Evolutionary conservation across 768 basidiomycete genomes (phyloP).

Genomic region (Hericium alpestre): DNA sequence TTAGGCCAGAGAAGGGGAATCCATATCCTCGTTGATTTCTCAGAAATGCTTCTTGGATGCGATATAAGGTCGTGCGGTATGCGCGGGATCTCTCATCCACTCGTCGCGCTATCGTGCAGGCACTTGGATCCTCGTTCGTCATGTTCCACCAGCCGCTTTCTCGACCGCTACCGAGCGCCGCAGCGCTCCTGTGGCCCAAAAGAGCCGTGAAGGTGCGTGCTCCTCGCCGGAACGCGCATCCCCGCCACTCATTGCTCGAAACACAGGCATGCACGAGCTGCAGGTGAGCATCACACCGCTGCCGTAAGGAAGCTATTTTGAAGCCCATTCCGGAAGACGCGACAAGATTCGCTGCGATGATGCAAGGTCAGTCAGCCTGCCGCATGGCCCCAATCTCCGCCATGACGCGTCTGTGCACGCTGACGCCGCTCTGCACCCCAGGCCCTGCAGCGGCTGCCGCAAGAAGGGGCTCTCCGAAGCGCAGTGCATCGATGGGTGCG

Average conservation of each 20-base stretch:
- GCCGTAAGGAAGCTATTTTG: slow-evolving; percentile 7
- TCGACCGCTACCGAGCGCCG: slow-evolving; percentile 1
- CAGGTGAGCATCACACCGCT: slow-evolving; percentile 29
- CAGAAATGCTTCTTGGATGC: neutral
- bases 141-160: neutral
- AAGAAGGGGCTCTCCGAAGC: slow-evolving; percentile 43
- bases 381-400: neutral
- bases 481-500: slow-evolving; percentile 54
- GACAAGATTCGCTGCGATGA: slow-evolving; percentile 58
- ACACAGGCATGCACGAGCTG: slow-evolving; percentile 48
- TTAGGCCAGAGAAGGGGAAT: neutral
- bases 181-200: slow-evolving; percentile 1
- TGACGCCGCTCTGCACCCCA: slow-evolving; percentile 11
- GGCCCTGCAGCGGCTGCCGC: slow-evolving; percentile 49
- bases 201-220: slow-evolving; percentile 6
- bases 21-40: neutral
- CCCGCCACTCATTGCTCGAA: neutral
- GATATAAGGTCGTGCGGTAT: neutral
- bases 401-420: neutral
- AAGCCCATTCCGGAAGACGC: slow-evolving; percentile 26
- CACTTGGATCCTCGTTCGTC: neutral
- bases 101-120: neutral
- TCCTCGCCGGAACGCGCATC: neutral
- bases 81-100: neutral
- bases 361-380: slow-evolving; percentile 29